Conservation (phyloP, 1,139 yeast genomes). For the Meyerozyma athensensis region DNA sequence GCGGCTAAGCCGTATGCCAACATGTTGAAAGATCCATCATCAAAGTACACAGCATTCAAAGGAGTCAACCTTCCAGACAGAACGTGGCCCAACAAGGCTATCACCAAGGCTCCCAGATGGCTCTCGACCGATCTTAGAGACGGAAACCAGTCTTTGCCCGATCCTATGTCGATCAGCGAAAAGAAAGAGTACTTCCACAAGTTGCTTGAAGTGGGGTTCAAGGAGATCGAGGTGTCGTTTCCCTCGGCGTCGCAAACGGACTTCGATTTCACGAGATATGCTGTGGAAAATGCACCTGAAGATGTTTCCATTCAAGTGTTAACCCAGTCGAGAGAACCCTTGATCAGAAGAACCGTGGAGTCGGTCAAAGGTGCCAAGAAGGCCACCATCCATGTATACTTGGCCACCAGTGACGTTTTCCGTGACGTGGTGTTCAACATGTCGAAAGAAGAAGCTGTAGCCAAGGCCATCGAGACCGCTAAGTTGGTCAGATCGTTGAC, state of each 20-base stretch:
- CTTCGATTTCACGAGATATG: slow-evolving; percentile 46
- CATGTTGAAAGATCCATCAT: slow-evolving; percentile 41
- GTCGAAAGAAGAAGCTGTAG: slow-evolving; percentile 38
- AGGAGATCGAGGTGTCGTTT: slow-evolving; percentile 46
- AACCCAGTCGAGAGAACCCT: slow-evolving; percentile 43
- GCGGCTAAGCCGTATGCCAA: slow-evolving; percentile 15
- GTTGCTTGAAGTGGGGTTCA: slow-evolving; percentile 42
- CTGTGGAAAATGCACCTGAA: slow-evolving; percentile 43
- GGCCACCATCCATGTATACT: slow-evolving; percentile 45
- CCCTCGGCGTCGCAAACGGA: slow-evolving; percentile 49
- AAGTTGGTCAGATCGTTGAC: slow-evolving; percentile 38
- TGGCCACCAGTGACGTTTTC: slow-evolving; percentile 45
- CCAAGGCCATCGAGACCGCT: slow-evolving; percentile 39
- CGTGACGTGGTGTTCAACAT: slow-evolving; percentile 44
- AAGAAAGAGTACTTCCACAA: slow-evolving; percentile 44
- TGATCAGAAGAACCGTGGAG: slow-evolving; percentile 42
- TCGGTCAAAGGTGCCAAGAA: slow-evolving; percentile 44
- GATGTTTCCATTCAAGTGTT: slow-evolving; percentile 46
- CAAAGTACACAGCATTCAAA: slow-evolving; percentile 35
- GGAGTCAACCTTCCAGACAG: slow-evolving; percentile 36
- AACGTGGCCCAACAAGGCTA: slow-evolving; percentile 38
- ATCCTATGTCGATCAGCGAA: slow-evolving; percentile 44
- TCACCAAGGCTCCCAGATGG: slow-evolving; percentile 46
- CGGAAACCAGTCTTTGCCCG: slow-evolving; percentile 48
- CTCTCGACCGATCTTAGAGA: slow-evolving; percentile 47